A percentile compares a stretch with the other conserved stretches of the same genome.
phyloP scores from a whole-genome alignment of 805 yeast genomes.

The Lipomyces japonicus region DNA sequence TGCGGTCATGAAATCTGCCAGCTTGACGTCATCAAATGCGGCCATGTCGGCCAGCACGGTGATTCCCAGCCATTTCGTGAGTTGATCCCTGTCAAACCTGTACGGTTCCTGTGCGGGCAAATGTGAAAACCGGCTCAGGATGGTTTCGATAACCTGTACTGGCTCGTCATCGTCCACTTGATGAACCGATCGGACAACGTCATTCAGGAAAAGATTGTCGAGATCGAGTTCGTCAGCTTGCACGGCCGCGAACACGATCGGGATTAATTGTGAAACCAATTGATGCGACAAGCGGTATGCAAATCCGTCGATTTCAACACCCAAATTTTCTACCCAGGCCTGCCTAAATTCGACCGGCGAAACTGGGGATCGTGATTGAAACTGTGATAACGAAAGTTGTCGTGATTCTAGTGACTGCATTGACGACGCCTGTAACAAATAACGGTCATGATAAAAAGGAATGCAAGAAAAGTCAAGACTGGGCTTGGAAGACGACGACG shows the following conservation, averaged over 20 bases:
- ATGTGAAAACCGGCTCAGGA: constrained; percentile 48
- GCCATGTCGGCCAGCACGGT: constrained; percentile 46
- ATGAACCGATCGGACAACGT: constrained; percentile 26
- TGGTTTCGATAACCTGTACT: constrained; percentile 46
- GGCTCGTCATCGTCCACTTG: constrained; percentile 40
- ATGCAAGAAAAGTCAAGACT: constrained; percentile 17
- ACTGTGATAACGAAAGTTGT: neutral
- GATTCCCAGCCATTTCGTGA: constrained; percentile 64
- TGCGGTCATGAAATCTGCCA: constrained; percentile 24
- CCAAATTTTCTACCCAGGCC: constrained; percentile 53
- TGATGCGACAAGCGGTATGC: constrained; percentile 39
- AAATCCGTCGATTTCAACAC: constrained; percentile 50
- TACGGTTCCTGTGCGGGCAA: constrained; percentile 34
- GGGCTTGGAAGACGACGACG: constrained; percentile 10
- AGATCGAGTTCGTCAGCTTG: constrained; percentile 28
- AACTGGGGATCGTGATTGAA: constrained; percentile 46
- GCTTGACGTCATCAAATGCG: constrained; percentile 18
- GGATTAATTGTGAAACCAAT: constrained; percentile 30
- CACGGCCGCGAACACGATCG: constrained; percentile 32
- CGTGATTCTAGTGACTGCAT: neutral
- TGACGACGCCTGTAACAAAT: neutral
- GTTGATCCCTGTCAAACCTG: constrained; percentile 43
- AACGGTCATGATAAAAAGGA: constrained; percentile 23
- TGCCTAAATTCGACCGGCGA: constrained; percentile 49
- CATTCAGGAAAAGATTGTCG: constrained; percentile 24